Conservation (phyloP, 106 monocot genomes). For the Iris macrosiphon region DNA sequence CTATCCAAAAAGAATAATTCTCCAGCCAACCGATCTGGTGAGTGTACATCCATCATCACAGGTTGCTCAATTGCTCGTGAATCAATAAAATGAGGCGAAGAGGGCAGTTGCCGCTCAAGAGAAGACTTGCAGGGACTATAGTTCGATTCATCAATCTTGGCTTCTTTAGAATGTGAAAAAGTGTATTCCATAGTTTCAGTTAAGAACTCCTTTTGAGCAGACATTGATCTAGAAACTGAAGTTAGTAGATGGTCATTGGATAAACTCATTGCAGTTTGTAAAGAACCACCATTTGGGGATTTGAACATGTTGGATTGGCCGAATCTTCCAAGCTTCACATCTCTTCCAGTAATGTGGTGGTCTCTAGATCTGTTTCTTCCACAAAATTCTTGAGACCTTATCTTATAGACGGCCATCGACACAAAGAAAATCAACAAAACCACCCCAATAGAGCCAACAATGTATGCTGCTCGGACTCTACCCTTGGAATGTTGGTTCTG, state of each 20-base stretch:
- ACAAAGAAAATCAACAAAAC: conserved; percentile 60
- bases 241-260: conserved; percentile 78
- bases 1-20: conserved; percentile 74
- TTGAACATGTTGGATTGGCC: conserved; percentile 29
- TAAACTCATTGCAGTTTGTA: conserved; percentile 53
- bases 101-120: conserved; percentile 16
- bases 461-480: conserved; percentile 44
- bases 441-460: conserved; percentile 70
- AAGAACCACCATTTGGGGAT: conserved; percentile 38
- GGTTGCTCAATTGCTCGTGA: conserved; percentile 22
- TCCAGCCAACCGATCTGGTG: conserved; percentile 79
- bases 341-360: conserved; percentile 33
- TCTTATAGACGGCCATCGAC: conserved; percentile 47
- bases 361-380: conserved; percentile 41
- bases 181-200: conserved; percentile 39
- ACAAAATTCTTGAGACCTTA: conserved; percentile 67
- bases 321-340: conserved; percentile 52
- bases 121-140: conserved; percentile 17
- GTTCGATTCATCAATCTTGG: background rate
- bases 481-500: conserved; percentile 21
- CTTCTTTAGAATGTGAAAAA: conserved; percentile 32
- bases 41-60: conserved; percentile 50
- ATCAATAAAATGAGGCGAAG: conserved; percentile 33
- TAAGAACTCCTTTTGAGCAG: conserved; percentile 47
- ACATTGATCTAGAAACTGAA: conserved; percentile 43